These are phyloP conservation scores for Magnolia kwangsiensis DNA, from an alignment of 164 flowering plant species.

Conservation along the genomic window DNA sequence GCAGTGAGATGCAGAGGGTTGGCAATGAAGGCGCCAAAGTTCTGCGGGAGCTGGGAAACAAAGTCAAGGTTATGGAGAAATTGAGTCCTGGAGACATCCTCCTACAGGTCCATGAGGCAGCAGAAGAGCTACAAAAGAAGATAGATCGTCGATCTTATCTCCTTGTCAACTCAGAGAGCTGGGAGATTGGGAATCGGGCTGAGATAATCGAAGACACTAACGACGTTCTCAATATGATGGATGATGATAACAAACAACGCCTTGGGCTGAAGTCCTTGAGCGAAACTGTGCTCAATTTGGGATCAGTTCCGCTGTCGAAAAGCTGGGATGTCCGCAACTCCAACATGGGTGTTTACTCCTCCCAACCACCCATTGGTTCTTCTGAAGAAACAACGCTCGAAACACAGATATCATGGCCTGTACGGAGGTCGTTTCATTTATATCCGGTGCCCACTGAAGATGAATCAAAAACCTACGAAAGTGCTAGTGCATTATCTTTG, in stretches of 20 bases:
- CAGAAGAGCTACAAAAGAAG: constrained; percentile 76
- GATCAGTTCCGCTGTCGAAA: constrained; percentile 26
- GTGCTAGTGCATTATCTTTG: constrained; percentile 78
- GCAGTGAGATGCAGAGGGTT: constrained; percentile 59
- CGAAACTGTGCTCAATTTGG: constrained; percentile 49
- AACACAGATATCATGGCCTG: constrained; percentile 56
- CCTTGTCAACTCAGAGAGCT: constrained; percentile 66
- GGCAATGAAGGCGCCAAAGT: constrained; percentile 83
- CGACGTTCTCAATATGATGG: constrained; percentile 19
- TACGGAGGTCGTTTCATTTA: constrained; percentile 34
- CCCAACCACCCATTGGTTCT: constrained; percentile 27
- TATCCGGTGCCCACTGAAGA: constrained; percentile 28
- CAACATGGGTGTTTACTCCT: constrained; percentile 14
- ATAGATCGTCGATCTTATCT: constrained; percentile 74
- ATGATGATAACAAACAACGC: constrained; percentile 30
- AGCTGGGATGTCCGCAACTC: constrained; percentile 28
- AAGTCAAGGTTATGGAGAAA: constrained; percentile 74
- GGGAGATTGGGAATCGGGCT: constrained; percentile 49
- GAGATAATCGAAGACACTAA: constrained; percentile 32
- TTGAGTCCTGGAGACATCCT: constrained; percentile 46
- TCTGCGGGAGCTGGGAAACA: constrained; percentile 65
- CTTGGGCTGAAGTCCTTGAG: constrained; percentile 42
- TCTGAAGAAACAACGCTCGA: constrained; percentile 35
- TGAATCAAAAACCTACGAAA: constrained; percentile 70
- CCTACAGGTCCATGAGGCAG: constrained; percentile 68